Percentiles rank a stretch among this genome's conserved stretches.
Conservation (phyloP, 805 yeast species). For the Saccharomycopsis amapae region DNA sequence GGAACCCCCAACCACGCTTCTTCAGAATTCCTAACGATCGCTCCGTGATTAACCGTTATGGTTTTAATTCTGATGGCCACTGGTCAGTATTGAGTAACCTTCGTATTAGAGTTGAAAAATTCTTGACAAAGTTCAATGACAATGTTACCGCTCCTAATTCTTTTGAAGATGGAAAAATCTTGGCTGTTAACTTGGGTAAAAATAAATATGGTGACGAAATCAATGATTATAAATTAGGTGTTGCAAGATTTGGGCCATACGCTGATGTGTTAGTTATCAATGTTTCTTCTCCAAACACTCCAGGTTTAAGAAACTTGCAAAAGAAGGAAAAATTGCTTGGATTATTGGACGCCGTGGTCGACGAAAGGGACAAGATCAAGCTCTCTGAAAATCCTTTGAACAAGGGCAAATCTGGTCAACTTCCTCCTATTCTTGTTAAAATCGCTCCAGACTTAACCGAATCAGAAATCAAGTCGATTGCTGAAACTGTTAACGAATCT, state of each 20-base stretch:
- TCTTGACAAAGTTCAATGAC: slow-evolving; percentile 23
- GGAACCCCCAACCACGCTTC: slow-evolving; percentile 89
- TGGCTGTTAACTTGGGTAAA: slow-evolving; percentile 86
- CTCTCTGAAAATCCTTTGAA: slow-evolving; percentile 33
- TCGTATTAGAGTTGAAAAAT: slow-evolving; percentile 50
- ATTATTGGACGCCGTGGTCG: slow-evolving; percentile 59
- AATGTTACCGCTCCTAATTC: slow-evolving; percentile 36
- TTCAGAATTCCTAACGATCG: slow-evolving; percentile 79
- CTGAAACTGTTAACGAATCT: slow-evolving; percentile 67
- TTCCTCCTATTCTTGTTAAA: slow-evolving; percentile 81
- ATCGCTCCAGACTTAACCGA: slow-evolving; percentile 90
- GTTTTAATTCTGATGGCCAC: slow-evolving; percentile 91
- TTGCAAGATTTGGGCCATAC: slow-evolving; percentile 66
- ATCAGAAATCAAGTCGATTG: slow-evolving; percentile 74
- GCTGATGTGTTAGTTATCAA: slow-evolving; percentile 89
- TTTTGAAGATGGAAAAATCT: slow-evolving; percentile 53
- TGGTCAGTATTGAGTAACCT: slow-evolving; percentile 62
- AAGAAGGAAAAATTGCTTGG: slow-evolving; percentile 63
- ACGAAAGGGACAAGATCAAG: slow-evolving; percentile 54
- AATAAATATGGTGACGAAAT: slow-evolving; percentile 90
- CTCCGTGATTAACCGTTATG: slow-evolving; percentile 91
- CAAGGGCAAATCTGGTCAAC: slow-evolving; percentile 27
- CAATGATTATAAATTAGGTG: slow-evolving; percentile 79
- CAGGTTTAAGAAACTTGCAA: slow-evolving; percentile 86
- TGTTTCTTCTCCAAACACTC: slow-evolving; percentile 94